Evolutionary conservation across 2,329 filamentous ascomycete species (phyloP).

Genomic region (Lasiodiplodia sp.): DNA sequence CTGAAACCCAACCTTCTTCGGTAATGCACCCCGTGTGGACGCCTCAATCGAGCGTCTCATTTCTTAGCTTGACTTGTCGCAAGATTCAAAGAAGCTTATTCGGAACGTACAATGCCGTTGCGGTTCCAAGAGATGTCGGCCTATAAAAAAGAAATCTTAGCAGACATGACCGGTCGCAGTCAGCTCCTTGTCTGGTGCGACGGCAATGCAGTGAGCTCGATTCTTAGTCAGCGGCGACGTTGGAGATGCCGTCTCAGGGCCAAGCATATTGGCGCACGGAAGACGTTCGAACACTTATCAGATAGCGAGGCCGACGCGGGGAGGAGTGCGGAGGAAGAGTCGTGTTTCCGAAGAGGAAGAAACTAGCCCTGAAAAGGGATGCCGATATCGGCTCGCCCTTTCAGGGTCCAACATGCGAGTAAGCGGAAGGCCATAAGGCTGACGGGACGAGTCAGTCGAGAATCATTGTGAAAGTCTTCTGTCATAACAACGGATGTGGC

Average conservation of each 20-base stretch:
- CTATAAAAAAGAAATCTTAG: too few relatives aligned
- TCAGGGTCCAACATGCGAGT: constrained; percentile 17
- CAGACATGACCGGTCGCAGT: too few relatives aligned
- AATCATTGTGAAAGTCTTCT: neutral
- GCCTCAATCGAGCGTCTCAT: neutral
- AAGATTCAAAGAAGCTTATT: neutral
- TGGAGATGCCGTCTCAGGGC: too few relatives aligned
- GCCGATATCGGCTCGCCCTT: constrained; percentile 9
- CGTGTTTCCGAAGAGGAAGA: neutral
- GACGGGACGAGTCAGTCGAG: neutral
- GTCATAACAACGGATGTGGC: neutral
- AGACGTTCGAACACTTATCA: neutral
- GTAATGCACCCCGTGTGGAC: neutral
- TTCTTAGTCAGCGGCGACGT: too few relatives aligned
- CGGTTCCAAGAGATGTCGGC: too few relatives aligned
- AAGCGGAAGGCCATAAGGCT: neutral
- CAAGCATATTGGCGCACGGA: too few relatives aligned
- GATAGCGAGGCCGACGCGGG: neutral
- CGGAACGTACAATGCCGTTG: neutral
- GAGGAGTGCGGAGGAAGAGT: neutral
- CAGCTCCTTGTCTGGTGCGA: too few relatives aligned
- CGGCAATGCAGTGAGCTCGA: too few relatives aligned
- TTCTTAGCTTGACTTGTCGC: neutral
- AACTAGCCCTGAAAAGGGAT: neutral
- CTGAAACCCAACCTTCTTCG: constrained; percentile 16